These are phyloP conservation scores for Trichoderma pleuroti DNA, from an alignment of 2,329 filamentous ascomycete genomes.

Conservation along the genomic window DNA sequence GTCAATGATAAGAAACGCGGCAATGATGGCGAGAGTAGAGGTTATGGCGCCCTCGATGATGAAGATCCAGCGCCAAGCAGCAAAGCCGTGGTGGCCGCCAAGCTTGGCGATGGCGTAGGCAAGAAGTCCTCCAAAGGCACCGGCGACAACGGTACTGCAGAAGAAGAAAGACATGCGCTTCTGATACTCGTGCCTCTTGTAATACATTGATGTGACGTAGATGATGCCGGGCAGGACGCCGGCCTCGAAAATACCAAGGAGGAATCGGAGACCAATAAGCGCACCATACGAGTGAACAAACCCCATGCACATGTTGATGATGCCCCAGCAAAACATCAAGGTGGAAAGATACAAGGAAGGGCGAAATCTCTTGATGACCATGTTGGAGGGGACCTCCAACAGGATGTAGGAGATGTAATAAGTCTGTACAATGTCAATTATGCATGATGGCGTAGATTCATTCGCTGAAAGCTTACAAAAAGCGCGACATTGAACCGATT, in stretches of 20 bases:
- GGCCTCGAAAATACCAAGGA: constrained; percentile 50
- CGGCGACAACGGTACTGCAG: constrained; percentile 54
- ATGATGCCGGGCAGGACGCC: constrained; percentile 61
- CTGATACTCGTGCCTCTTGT: constrained; percentile 57
- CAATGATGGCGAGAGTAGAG: constrained; percentile 34
- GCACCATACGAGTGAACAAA: constrained; percentile 47
- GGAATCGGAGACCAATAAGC: constrained; percentile 46
- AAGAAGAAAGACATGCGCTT: constrained; percentile 61
- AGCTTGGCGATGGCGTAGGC: constrained; percentile 59
- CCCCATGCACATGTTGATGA: constrained; percentile 48
- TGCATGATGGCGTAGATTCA: neutral
- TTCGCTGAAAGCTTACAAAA: constrained; percentile 26
- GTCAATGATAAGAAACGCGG: constrained; percentile 22
- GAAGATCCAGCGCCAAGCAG: constrained; percentile 73
- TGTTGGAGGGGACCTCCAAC: constrained; percentile 54
- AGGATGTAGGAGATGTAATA: constrained; percentile 43
- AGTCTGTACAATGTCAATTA: constrained; percentile 18
- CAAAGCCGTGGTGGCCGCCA: constrained; percentile 48
- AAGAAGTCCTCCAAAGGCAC: constrained; percentile 60
- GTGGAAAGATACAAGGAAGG: constrained; percentile 51
- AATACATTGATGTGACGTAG: constrained; percentile 56
- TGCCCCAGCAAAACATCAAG: constrained; percentile 53
- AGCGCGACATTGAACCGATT: constrained; percentile 44
- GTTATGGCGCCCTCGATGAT: constrained; percentile 60
- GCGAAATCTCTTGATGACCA: constrained; percentile 52